A percentile compares a stretch with the other conserved stretches of the same genome.
phyloP scores from a whole-genome alignment of 768 basidiomycete genomes.

The Tulasnella sp. region DNA sequence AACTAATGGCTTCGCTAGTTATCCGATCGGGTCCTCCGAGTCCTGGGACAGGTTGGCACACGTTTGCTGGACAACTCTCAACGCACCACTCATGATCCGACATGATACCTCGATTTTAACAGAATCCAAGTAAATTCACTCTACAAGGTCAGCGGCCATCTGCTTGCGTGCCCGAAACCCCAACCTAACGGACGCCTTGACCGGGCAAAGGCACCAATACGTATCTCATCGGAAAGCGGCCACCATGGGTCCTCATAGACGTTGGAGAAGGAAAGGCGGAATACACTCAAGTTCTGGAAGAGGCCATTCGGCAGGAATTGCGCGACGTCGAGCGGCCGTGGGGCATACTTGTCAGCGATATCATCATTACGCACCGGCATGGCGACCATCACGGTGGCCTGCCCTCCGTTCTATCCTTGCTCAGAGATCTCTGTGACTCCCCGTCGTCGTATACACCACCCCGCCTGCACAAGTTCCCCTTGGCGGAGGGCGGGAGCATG shows the following conservation, averaged over 20 bases:
- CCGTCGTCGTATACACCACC: conserved; percentile 47
- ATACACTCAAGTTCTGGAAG: conserved; percentile 55
- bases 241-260: conserved; percentile 71
- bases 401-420: conserved; percentile 50
- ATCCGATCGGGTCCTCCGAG: conserved; percentile 50
- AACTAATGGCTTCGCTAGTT: conserved; percentile 44
- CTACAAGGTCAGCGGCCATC: conserved; percentile 47
- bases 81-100: background rate
- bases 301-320: conserved; percentile 36
- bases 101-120: conserved; percentile 3
- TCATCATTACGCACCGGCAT: conserved; percentile 87
- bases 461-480: conserved; percentile 60
- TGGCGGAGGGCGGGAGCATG: background rate
- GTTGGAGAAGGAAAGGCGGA: conserved; percentile 60
- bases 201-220: conserved; percentile 64
- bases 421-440: conserved; percentile 38
- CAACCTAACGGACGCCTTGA: background rate
- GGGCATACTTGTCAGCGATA: conserved; percentile 60
- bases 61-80: background rate
- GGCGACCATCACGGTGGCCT: conserved; percentile 75
- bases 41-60: conserved; percentile 57
- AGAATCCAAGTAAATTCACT: conserved; percentile 86
- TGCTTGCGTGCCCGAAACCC: background rate
- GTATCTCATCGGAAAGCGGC: conserved; percentile 59
- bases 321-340: conserved; percentile 22